Conservation (phyloP, 495 filamentous ascomycete genomes). For the Tuber microsphaerosporum region DNA sequence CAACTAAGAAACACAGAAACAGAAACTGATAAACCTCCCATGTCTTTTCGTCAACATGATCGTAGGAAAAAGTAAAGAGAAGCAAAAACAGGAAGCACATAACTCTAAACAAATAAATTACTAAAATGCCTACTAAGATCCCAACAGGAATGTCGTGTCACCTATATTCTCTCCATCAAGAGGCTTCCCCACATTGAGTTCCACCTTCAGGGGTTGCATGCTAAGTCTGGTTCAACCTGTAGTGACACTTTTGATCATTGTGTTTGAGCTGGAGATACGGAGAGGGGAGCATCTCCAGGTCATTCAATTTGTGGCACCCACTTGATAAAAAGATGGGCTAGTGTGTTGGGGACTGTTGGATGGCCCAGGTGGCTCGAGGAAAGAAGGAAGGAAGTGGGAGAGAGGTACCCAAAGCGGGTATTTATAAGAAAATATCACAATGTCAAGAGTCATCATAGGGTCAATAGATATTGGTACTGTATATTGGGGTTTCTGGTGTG, state of each 20-base stretch:
- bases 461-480: no score
- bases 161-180: neutral
- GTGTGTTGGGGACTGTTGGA: no score
- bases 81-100: no score
- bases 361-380: no score
- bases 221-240: neutral
- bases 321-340: neutral
- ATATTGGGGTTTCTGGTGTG: no score
- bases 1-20: no score
- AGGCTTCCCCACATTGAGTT: neutral
- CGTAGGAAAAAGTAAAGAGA: no score
- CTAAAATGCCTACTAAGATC: no score
- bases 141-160: no score
- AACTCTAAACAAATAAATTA: no score
- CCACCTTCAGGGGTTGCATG: neutral
- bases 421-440: neutral
- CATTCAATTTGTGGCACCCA: neutral
- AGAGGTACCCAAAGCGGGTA: neutral
- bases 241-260: neutral
- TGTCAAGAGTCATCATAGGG: neutral
- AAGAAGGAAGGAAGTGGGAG: neutral
- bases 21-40: no score
- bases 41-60: no score
- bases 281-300: neutral
- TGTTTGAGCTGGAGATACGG: neutral